Evolutionary conservation across 768 basidiomycete genomes (phyloP).

Genomic region (Naganishia vaughanmartiniae): DNA sequence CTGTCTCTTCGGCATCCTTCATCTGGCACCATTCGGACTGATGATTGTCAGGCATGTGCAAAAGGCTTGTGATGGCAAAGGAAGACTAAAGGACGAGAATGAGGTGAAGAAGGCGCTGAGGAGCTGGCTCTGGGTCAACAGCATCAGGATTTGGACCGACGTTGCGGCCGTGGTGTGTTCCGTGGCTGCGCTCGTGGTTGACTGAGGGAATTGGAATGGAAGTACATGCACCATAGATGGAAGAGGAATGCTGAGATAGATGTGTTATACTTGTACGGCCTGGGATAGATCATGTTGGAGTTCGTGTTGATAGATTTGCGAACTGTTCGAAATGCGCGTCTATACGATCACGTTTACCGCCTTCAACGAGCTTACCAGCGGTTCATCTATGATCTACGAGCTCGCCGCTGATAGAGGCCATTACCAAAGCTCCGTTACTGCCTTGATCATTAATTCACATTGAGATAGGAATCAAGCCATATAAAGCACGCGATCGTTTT

Average conservation of each 20-base stretch:
- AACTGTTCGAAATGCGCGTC: too few relatives aligned
- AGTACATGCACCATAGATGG: neutral
- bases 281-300: neutral
- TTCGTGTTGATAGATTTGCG: neutral
- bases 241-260: neutral
- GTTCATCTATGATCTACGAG: too few relatives aligned
- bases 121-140: conserved; percentile 32
- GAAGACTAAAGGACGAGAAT: conserved; percentile 25
- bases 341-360: too few relatives aligned
- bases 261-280: neutral
- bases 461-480: neutral
- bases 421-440: too few relatives aligned
- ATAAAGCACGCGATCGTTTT: conserved; percentile 7
- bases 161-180: conserved; percentile 27
- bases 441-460: too few relatives aligned
- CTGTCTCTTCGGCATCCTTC: conserved; percentile 30
- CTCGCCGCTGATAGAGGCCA: too few relatives aligned
- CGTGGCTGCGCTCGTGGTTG: conserved; percentile 26
- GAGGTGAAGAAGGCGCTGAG: conserved; percentile 28
- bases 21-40: conserved; percentile 29
- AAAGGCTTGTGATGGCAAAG: conserved; percentile 17
- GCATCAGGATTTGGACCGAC: conserved; percentile 30
- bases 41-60: conserved; percentile 27
- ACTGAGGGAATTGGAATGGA: neutral
- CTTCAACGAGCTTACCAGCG: too few relatives aligned